phyloP scores from a whole-genome alignment of 179 eudicot species.

The Beta corolliflora region DNA sequence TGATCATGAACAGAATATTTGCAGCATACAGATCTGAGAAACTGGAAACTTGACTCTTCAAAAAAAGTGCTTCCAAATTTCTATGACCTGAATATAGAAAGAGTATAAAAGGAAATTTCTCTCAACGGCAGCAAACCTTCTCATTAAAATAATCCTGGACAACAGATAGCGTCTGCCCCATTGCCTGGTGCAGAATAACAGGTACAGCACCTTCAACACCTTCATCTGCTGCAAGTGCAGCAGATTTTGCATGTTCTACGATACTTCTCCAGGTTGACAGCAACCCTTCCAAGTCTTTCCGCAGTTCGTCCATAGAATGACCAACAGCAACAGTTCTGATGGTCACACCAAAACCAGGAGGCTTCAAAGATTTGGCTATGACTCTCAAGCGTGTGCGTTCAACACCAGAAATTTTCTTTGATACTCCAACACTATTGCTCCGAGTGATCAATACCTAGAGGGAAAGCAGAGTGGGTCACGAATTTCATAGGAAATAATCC shows the following conservation, averaged over 20 bases:
- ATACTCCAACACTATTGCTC: slow-evolving; percentile 65
- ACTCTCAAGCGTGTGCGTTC: slow-evolving; percentile 83
- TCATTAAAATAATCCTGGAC: slow-evolving; percentile 93
- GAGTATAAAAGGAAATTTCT: slow-evolving; percentile 1
- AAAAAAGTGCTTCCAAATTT: not conserved
- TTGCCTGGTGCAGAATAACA: slow-evolving; percentile 82
- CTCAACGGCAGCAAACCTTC: slow-evolving; percentile 47
- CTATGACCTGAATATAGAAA: not conserved
- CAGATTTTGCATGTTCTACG: slow-evolving; percentile 87
- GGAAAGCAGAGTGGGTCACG: slow-evolving; percentile 17
- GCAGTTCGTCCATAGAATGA: slow-evolving; percentile 79
- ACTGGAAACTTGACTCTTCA: not conserved
- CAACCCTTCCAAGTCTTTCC: slow-evolving; percentile 81
- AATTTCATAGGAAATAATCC: not conserved
- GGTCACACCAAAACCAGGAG: slow-evolving; percentile 87
- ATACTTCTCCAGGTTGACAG: slow-evolving; percentile 89
- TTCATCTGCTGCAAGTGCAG: slow-evolving; percentile 98
- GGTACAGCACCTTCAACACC: slow-evolving; percentile 89
- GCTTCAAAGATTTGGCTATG: slow-evolving; percentile 85
- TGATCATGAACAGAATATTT: not conserved
- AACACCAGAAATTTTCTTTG: slow-evolving; percentile 75
- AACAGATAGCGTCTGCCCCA: slow-evolving; percentile 90
- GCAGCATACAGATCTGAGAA: not conserved
- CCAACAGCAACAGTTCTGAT: slow-evolving; percentile 93
- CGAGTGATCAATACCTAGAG: slow-evolving; percentile 66